Percentiles rank a stretch among this genome's conserved stretches.
phyloP scores from a whole-genome alignment of 768 basidiomycete genomes.

The Mrakia hoshinonis region DNA sequence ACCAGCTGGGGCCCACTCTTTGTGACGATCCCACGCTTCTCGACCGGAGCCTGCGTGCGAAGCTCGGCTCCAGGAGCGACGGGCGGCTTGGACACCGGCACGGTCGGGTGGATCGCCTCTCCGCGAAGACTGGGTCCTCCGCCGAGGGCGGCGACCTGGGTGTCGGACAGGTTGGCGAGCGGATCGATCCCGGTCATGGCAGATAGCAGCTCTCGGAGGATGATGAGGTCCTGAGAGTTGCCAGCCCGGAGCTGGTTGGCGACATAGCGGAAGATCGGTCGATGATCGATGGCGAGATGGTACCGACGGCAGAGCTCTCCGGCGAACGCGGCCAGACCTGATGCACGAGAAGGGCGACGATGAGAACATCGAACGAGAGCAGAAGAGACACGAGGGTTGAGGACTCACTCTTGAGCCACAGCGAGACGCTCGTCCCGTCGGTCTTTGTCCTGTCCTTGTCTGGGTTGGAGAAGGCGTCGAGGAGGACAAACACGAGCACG shows the following conservation, averaged over 20 bases:
- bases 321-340: conserved; percentile 85
- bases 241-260: conserved; percentile 79
- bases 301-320: conserved; percentile 85
- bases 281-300: conserved; percentile 57
- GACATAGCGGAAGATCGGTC: conserved; percentile 77
- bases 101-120: conserved; percentile 53
- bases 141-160: conserved; percentile 80
- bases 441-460: conserved; percentile 73
- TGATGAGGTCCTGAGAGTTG: conserved; percentile 77
- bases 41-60: conserved; percentile 32
- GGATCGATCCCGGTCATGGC: conserved; percentile 94
- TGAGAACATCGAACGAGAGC: neutral
- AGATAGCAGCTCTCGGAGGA: conserved; percentile 84
- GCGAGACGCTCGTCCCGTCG: conserved; percentile 79
- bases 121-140: conserved; percentile 78
- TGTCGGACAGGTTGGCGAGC: conserved; percentile 74
- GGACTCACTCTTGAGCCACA: conserved; percentile 82
- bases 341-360: neutral
- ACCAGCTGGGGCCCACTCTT: conserved; percentile 38
- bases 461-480: conserved; percentile 79
- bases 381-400: neutral
- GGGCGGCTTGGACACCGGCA: conserved; percentile 32
- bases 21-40: conserved; percentile 37
- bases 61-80: conserved; percentile 26
- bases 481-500: conserved; percentile 73